A percentile compares a stretch with the other conserved stretches of the same genome.
phyloP scores from a whole-genome alignment of 1,284 basidiomycete species.

The Rhodotorula sp. region DNA sequence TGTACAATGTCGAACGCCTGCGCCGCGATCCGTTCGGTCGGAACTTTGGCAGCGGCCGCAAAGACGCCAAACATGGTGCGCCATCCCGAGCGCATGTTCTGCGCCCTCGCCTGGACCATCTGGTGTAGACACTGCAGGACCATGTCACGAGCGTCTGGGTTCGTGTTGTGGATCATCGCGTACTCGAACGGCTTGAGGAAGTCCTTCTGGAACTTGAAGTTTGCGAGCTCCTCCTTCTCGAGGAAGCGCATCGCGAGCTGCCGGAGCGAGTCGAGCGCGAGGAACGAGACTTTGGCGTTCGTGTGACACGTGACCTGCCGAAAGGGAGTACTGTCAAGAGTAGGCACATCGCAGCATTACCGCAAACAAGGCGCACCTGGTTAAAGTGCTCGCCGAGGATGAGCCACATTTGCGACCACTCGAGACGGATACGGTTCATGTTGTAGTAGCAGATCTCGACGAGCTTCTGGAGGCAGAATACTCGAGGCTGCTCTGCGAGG shows the following conservation, averaged over 20 bases:
- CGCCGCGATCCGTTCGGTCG: constrained; percentile 78
- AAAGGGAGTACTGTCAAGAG: background rate
- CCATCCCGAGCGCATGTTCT: constrained; percentile 98
- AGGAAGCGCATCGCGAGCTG: constrained; percentile 98
- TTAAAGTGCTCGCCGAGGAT: constrained; percentile 99
- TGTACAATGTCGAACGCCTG: constrained; percentile 97
- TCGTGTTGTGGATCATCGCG: constrained; percentile 94
- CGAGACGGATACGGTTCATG: constrained; percentile 96
- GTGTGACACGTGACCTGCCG: constrained; percentile 92
- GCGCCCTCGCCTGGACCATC: constrained; percentile 93
- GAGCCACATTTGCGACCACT: constrained; percentile 98
- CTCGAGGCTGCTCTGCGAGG: constrained; percentile 75
- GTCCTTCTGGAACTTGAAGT: constrained; percentile 99
- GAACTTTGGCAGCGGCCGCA: constrained; percentile 86
- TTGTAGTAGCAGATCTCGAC: constrained; percentile 99
- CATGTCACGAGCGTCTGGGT: constrained; percentile 95
- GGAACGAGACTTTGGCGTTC: constrained; percentile 94
- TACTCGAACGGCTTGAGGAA: constrained; percentile 98
- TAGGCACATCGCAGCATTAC: background rate
- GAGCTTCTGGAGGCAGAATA: constrained; percentile 97
- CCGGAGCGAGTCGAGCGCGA: constrained; percentile 94
- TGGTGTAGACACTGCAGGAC: constrained; percentile 97
- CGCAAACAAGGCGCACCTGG: constrained; percentile 61
- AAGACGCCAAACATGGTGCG: constrained; percentile 99
- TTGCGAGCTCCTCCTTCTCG: constrained; percentile 95